Evolutionary conservation across 2,329 filamentous ascomycete genomes (phyloP).

Genomic region (Pezicula neosporulosa): DNA sequence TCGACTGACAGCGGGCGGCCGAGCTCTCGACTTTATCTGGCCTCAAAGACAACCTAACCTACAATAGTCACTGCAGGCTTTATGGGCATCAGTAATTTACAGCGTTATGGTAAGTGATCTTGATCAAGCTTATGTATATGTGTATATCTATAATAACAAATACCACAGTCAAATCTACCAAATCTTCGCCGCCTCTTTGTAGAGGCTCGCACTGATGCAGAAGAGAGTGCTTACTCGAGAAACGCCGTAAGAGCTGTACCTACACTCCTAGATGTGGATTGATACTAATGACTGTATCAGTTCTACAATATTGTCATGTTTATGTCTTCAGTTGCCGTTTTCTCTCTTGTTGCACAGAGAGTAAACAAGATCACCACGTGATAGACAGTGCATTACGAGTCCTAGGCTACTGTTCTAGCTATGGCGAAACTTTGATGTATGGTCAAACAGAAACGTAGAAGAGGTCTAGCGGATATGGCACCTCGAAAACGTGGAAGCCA

Average conservation of each 20-base stretch:
- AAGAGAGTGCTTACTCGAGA: constrained; percentile 91
- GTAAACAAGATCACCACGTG: constrained; percentile 40
- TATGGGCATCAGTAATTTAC: not conserved
- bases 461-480: no score
- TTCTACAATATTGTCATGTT: constrained; percentile 98
- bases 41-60: no score
- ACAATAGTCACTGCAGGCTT: not conserved
- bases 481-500: no score
- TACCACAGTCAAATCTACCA: constrained; percentile 65
- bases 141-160: not conserved
- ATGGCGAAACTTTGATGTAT: no score
- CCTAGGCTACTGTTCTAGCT: no score
- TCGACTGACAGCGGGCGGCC: constrained; percentile 13
- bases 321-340: constrained; percentile 92
- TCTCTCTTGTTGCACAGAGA: constrained; percentile 88
- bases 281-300: constrained; percentile 41
- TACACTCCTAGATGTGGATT: constrained; percentile 2
- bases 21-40: constrained; percentile 7
- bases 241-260: constrained; percentile 66
- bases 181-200: constrained; percentile 96
- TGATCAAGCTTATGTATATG: not conserved
- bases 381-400: not conserved
- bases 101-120: constrained; percentile 15
- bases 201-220: constrained; percentile 85
- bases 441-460: no score